These are phyloP conservation scores for Coleophoma eucalyptorum DNA, from an alignment of 2,329 filamentous ascomycete species.

Conservation along the genomic window DNA sequence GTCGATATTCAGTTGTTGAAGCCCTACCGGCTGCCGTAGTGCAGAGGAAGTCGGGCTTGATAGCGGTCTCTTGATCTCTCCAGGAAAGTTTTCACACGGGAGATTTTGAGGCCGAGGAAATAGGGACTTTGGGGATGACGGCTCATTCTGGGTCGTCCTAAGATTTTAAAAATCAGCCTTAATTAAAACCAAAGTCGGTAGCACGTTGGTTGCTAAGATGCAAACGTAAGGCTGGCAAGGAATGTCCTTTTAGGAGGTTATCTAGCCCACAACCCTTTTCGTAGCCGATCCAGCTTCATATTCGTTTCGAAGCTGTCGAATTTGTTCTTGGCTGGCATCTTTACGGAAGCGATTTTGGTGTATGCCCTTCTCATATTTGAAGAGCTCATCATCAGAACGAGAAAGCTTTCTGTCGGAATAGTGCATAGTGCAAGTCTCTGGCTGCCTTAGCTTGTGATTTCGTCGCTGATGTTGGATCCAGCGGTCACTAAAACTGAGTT, in stretches of 20 bases:
- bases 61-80: too few relatives aligned
- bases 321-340: conserved; percentile 6
- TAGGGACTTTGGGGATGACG: too few relatives aligned
- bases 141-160: too few relatives aligned
- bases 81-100: too few relatives aligned
- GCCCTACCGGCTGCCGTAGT: too few relatives aligned
- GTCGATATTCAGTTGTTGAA: too few relatives aligned
- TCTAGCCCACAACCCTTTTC: too few relatives aligned
- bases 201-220: conserved; percentile 9
- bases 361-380: conserved; percentile 11
- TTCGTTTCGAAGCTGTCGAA: conserved; percentile 4
- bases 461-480: conserved; percentile 20
- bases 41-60: too few relatives aligned
- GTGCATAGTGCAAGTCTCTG: conserved; percentile 14
- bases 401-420: conserved; percentile 15
- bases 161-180: too few relatives aligned
- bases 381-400: conserved; percentile 7
- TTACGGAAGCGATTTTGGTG: conserved; percentile 14
- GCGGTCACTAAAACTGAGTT: conserved; percentile 6
- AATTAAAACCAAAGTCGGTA: conserved; percentile 12
- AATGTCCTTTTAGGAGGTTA: too few relatives aligned
- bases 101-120: too few relatives aligned
- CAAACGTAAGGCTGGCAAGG: too few relatives aligned
- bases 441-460: conserved; percentile 11
- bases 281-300: conserved; percentile 8